Evolutionary conservation across 148 eudicot genomes (phyloP).

Genomic region (Bassia scoparia): DNA sequence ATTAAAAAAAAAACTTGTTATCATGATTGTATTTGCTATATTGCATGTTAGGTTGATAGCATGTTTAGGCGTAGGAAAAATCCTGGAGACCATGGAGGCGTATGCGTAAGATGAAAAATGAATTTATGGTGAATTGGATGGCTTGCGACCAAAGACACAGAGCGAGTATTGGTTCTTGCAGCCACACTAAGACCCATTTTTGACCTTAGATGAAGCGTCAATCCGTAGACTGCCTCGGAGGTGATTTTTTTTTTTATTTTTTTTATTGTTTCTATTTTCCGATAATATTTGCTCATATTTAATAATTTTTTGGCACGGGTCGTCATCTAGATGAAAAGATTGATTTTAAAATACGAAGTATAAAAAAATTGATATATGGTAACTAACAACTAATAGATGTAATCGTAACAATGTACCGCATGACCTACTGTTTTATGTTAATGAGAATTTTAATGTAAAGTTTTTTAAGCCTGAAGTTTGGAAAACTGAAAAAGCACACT

Average conservation of each 20-base stretch:
- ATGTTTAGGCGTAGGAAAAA: constrained; percentile 93
- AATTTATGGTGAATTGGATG: constrained; percentile 98
- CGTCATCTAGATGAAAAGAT: too few relatives aligned
- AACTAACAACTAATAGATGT: too few relatives aligned
- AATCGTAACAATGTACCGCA: too few relatives aligned
- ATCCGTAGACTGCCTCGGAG: constrained; percentile 87
- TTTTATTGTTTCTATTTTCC: background rate
- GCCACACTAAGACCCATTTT: constrained; percentile 97
- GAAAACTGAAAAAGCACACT: too few relatives aligned
- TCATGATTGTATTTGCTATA: background rate
- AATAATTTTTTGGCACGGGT: too few relatives aligned
- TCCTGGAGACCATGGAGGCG: constrained; percentile 98
- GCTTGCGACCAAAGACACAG: constrained; percentile 90
- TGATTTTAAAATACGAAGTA: too few relatives aligned
- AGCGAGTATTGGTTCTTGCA: constrained; percentile 89
- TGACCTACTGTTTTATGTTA: too few relatives aligned
- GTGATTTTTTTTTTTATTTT: constrained; percentile 29
- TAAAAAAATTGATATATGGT: too few relatives aligned
- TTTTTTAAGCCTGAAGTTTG: too few relatives aligned
- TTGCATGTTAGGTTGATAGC: constrained; percentile 80
- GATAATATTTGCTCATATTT: too few relatives aligned
- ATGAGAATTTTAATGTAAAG: too few relatives aligned
- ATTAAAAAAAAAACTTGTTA: too few relatives aligned
- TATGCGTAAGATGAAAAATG: constrained; percentile 98
- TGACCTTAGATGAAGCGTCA: constrained; percentile 99